These are phyloP conservation scores for Entoloma clypeatum DNA, from an alignment of 1,284 basidiomycete genomes.

Conservation along the genomic window DNA sequence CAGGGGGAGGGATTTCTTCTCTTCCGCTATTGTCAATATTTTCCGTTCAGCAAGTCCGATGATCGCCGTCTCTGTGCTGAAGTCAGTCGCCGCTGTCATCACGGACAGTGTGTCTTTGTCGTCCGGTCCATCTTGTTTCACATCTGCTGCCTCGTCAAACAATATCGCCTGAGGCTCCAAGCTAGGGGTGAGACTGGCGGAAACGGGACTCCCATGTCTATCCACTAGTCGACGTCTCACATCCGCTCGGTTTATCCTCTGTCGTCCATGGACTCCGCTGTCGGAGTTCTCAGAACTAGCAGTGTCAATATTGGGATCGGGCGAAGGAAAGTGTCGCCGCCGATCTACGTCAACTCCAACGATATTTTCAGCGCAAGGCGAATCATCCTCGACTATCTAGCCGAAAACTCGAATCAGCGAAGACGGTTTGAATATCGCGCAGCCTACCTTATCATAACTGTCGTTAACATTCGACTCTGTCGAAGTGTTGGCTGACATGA, in stretches of 20 bases:
- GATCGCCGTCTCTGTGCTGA: conserved; percentile 43
- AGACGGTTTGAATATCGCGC: too few species aligned
- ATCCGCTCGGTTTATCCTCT: conserved; percentile 50
- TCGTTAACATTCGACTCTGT: too few species aligned
- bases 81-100: conserved; percentile 36
- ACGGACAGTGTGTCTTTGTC: conserved; percentile 36
- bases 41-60: conserved; percentile 43
- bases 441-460: too few species aligned
- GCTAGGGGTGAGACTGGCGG: conserved; percentile 9
- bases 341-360: too few species aligned
- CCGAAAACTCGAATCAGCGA: too few species aligned
- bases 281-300: conserved; percentile 20
- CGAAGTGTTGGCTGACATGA: too few species aligned
- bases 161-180: background rate
- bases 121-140: conserved; percentile 23
- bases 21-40: conserved; percentile 14
- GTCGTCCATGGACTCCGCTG: conserved; percentile 30
- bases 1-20: conserved; percentile 33
- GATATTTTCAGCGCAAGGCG: too few species aligned
- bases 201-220: conserved; percentile 14
- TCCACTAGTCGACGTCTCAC: conserved; percentile 48
- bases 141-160: background rate
- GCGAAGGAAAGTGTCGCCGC: too few species aligned
- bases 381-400: too few species aligned
- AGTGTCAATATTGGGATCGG: background rate